A percentile compares a stretch with the other conserved stretches of the same genome.
These are phyloP conservation scores for Juncus inflexus DNA, from an alignment of 176 grass and related monocot species.

Conservation along the genomic window DNA sequence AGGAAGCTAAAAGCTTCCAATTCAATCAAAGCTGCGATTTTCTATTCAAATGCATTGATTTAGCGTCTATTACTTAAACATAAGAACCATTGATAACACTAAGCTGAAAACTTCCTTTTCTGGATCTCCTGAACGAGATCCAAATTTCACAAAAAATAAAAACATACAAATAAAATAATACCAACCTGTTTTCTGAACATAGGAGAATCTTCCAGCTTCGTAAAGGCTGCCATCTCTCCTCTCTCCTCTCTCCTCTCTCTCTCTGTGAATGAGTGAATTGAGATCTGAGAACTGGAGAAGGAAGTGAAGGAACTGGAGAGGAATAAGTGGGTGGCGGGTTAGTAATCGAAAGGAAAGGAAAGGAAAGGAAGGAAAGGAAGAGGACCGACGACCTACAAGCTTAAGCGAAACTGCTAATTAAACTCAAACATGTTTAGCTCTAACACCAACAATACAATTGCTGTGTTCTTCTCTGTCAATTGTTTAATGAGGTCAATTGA, in stretches of 20 bases:
- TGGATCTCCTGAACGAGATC: background rate
- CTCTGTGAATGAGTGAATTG: background rate
- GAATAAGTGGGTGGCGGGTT: conserved; percentile 2
- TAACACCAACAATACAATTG: no score
- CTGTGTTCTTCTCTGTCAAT: no score
- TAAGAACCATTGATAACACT: background rate
- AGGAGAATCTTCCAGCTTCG: conserved; percentile 96
- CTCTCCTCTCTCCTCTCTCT: conserved; percentile 17
- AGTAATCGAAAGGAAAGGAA: background rate
- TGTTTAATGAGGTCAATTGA: no score
- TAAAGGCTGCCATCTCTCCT: conserved; percentile 63
- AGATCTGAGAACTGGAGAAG: conserved; percentile 11
- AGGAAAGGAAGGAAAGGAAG: background rate
- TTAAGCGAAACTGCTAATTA: background rate
- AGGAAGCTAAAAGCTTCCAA: background rate
- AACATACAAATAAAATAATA: background rate
- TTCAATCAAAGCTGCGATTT: background rate
- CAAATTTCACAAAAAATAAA: background rate
- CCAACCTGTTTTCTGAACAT: conserved; percentile 95
- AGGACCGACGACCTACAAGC: background rate
- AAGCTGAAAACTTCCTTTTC: conserved; percentile 21
- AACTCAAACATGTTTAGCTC: background rate
- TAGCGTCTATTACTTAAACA: background rate
- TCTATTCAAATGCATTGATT: conserved; percentile 3
- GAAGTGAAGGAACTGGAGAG: conserved; percentile 6